Evolutionary conservation across 2,329 filamentous ascomycete species (phyloP), one percentile per base, ranked within the genome.

Genomic region (Madurella fahalii): DNA sequence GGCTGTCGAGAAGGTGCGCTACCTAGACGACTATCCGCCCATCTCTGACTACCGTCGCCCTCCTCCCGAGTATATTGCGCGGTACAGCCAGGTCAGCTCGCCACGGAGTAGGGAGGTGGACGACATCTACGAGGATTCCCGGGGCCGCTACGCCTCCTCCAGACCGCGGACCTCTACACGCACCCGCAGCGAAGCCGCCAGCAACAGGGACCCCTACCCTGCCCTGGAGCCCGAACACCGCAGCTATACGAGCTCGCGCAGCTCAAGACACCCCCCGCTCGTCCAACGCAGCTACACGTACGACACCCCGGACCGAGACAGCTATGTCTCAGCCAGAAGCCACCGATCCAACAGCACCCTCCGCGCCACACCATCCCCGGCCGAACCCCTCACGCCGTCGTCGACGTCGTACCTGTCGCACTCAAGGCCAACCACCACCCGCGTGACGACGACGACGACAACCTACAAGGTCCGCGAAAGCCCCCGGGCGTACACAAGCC

Each of bases 321-420:
- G 73, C 37, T 78, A 75, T 55, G 70, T 75, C 50, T 78, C 77
- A 11, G 69, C 73, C 2, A 68, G 72, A 9, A 76, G 67, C 61
- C 69, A 70, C 40, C 67, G 68, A 48, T 72, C 73, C 1, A 61
- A 64, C 9, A 68, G 63, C 54, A 74, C 72, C 12, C 50, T 71
- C 17, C 70, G 71, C 16, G 62, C 59, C 4, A 15, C 34, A 11
- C 59, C 60, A 9, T 63, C 60, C 20, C 39, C 47, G 17, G 47
- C 51, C 8, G 54, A 54, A 18, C 34, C 52, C 5, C 54, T 9
- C 52, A 54, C 48, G 15, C n/a, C 39, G 34, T 42, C 31, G 43
- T 9, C 66, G 25, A 25, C 25, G 25, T 64, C 7, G 64, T 63
- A 17, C 61, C 61, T 5, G 61, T 63, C 31, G 56, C 69, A 70